Percentiles rank a stretch among this genome's conserved stretches.
These are phyloP conservation scores for Podaxis mareebaensis DNA, from an alignment of 768 basidiomycete genomes.

Conservation along the genomic window DNA sequence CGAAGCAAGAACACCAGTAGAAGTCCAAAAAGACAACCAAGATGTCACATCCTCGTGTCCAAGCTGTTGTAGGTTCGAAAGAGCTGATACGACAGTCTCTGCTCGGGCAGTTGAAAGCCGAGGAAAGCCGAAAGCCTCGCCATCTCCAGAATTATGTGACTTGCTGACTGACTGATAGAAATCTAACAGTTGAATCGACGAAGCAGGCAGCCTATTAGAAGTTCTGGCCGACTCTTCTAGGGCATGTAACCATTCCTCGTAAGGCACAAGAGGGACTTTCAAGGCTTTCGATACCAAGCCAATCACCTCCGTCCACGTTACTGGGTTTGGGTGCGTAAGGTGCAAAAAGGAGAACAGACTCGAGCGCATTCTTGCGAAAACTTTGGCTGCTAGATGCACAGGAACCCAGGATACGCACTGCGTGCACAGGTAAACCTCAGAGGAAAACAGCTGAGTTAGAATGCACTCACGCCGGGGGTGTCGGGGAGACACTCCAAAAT, in stretches of 20 bases:
- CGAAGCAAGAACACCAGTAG: constrained; percentile 1
- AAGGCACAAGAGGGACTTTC: constrained; percentile 31
- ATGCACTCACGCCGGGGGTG: constrained; percentile 27
- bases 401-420: constrained; percentile 33
- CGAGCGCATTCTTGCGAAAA: constrained; percentile 23
- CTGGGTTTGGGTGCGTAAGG: constrained; percentile 29
- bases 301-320: constrained; percentile 24
- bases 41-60: constrained; percentile 17
- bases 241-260: constrained; percentile 28
- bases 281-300: constrained; percentile 22
- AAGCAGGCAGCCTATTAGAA: constrained; percentile 19
- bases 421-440: not conserved
- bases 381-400: constrained; percentile 28
- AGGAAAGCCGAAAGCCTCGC: constrained; percentile 25
- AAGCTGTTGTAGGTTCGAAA: constrained; percentile 12
- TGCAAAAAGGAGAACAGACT: constrained; percentile 20
- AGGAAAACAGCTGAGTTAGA: too few species aligned
- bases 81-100: constrained; percentile 9
- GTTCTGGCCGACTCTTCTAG: constrained; percentile 23
- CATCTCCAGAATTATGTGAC: constrained; percentile 16
- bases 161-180: constrained; percentile 27
- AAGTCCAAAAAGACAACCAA: constrained; percentile 20
- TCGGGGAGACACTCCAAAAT: constrained; percentile 33
- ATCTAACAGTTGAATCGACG: constrained; percentile 29
- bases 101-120: constrained; percentile 19